phyloP scores from a whole-genome alignment of 768 basidiomycete genomes.

The Amanita phalloides region DNA sequence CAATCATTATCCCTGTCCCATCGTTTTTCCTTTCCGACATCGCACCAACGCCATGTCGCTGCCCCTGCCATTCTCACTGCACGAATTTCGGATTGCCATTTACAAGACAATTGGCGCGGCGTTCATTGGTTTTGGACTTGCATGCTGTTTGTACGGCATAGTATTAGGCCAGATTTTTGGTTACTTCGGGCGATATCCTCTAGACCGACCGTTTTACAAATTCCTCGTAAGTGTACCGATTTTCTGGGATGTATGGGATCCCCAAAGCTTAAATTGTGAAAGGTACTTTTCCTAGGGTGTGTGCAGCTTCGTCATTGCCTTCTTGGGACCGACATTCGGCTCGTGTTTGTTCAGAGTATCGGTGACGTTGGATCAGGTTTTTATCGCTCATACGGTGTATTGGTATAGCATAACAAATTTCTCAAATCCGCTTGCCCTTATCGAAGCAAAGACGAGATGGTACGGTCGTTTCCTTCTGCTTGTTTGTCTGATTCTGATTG shows the following conservation, averaged over 20 bases:
- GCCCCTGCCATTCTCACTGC: too few species aligned
- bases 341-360: slow-evolving; percentile 27
- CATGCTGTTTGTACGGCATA: slow-evolving; percentile 44
- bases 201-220: slow-evolving; percentile 42
- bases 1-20: not conserved
- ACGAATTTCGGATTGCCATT: slow-evolving; percentile 15
- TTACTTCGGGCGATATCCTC: slow-evolving; percentile 45
- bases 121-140: slow-evolving; percentile 45
- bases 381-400: slow-evolving; percentile 49
- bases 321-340: not conserved
- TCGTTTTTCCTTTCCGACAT: not conserved
- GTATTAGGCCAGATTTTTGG: slow-evolving; percentile 41
- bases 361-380: slow-evolving; percentile 40
- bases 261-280: not conserved
- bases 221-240: slow-evolving; percentile 28
- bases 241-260: not conserved
- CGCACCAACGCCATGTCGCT: not conserved
- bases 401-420: slow-evolving; percentile 41
- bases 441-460: slow-evolving; percentile 32
- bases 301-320: not conserved
- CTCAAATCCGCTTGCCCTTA: slow-evolving; percentile 22
- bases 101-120: slow-evolving; percentile 49
- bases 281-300: slow-evolving; percentile 32
- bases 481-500: not conserved
- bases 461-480: slow-evolving; percentile 9